phyloP scores from a whole-genome alignment of 148 eudicot species.

The Oxyria digyna region DNA sequence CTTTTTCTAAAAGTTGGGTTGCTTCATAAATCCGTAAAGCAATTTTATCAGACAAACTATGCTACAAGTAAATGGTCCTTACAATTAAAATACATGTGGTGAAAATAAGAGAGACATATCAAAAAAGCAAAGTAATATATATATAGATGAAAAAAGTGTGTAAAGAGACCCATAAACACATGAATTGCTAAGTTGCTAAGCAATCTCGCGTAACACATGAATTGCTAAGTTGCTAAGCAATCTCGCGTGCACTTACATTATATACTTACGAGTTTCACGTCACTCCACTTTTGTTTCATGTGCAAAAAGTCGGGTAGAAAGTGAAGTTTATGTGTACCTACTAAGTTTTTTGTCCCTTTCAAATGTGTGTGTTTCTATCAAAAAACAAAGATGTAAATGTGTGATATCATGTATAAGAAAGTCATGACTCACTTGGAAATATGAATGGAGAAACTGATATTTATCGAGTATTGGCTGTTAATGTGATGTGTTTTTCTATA shows the following conservation, averaged over 20 bases:
- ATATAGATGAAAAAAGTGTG: not conserved
- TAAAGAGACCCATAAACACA: not conserved
- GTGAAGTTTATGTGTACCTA: not conserved
- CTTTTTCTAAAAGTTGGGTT: not conserved
- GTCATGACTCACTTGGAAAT: too few species aligned
- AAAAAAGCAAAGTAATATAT: not conserved
- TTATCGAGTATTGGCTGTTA: too few species aligned
- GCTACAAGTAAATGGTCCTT: not conserved
- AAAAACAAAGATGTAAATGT: too few species aligned
- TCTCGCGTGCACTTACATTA: not conserved
- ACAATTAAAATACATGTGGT: not conserved
- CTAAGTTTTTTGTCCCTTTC: too few species aligned
- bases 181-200: not conserved
- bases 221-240: conserved; percentile 2
- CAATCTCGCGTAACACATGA: not conserved
- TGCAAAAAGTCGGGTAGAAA: not conserved
- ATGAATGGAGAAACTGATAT: too few species aligned
- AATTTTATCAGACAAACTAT: not conserved
- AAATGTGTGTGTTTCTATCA: too few species aligned
- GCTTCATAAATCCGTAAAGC: conserved; percentile 4
- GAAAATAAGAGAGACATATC: not conserved
- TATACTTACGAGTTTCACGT: not conserved
- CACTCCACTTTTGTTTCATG: not conserved
- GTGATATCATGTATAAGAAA: too few species aligned
- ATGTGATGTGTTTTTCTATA: too few species aligned